These are phyloP conservation scores for Gymnopus androsaceus DNA, from an alignment of 1,284 basidiomycete species.

Conservation along the genomic window DNA sequence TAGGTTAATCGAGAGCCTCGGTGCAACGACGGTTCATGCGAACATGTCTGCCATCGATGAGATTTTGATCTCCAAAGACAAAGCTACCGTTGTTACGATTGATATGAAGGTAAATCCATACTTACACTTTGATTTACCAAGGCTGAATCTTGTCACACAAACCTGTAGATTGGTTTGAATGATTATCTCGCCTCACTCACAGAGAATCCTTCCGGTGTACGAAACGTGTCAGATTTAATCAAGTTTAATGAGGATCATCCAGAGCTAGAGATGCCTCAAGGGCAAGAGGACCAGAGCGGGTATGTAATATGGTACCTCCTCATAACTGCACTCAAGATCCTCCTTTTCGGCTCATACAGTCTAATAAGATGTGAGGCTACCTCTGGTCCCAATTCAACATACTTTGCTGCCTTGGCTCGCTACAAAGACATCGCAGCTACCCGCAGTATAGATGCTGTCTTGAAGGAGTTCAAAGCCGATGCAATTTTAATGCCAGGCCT, in stretches of 20 bases:
- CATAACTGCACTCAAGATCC: conserved; percentile 20
- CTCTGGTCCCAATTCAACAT: conserved; percentile 49
- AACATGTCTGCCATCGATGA: conserved; percentile 60
- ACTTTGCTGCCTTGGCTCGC: too few species aligned
- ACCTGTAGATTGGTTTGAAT: conserved; percentile 63
- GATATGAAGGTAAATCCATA: conserved; percentile 69
- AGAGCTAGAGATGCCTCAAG: conserved; percentile 47
- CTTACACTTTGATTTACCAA: not conserved
- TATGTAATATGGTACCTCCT: conserved; percentile 38
- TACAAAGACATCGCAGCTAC: conserved; percentile 65
- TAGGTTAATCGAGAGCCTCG: conserved; percentile 47
- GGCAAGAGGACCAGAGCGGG: conserved; percentile 49
- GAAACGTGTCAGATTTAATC: conserved; percentile 55
- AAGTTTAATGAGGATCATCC: conserved; percentile 52
- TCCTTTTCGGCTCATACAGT: conserved; percentile 42
- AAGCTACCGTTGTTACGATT: conserved; percentile 50
- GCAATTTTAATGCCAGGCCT: too few species aligned
- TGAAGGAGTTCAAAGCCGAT: too few species aligned
- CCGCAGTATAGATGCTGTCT: conserved; percentile 59
- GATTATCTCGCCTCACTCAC: conserved; percentile 45
- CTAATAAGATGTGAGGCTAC: conserved; percentile 50
- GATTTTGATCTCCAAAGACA: conserved; percentile 49
- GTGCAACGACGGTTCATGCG: conserved; percentile 63
- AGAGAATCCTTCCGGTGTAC: conserved; percentile 54
- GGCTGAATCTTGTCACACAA: conserved; percentile 22